Evolutionary conservation across 495 filamentous ascomycete genomes (phyloP), one percentile per base, ranked within the genome.

Genomic region (Entonaema liquescens): DNA sequence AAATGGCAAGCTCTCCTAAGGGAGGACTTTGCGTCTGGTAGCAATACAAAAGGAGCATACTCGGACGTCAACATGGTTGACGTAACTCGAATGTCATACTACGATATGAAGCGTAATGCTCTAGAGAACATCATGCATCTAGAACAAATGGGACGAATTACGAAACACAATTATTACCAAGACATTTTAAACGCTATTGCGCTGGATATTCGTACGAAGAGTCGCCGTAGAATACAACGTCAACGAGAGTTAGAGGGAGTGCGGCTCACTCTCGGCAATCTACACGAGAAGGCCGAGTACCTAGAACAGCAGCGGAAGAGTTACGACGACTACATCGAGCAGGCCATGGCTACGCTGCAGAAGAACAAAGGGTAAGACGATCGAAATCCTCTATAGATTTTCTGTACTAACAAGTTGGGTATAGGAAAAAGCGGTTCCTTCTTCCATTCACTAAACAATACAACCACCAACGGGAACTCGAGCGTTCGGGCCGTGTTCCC

Each of bases 311-410:
- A 98, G 80, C 87, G 97, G 44, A 96, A 97, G 84, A 93, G 89
- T 68, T 99, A 98, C 84, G 97, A 99, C 77, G 93, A 98, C 80
- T 98, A 98, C 77, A 97, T 99, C 74, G 95, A 99, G 83, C 94
- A 98, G 78, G 93, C 95, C 19, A 97, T 99, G 94, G 86, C 94
- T 59, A 98, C 96, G n/a, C 87, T 99, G 55, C 96, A 98, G 80
- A 95, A 91, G 79, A 97, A 97, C 82, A 97, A 97, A 79, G 94
- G 93, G 81, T 87, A 83, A 75, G 80, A 65, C 6, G 54, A 36
- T 29, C 12, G 21, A 21, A 11, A 35, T 23, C n/a, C 29, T 17
- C 31, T 29, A 38, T 36, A 36, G 31, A 52, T 17, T 33, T 33
- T 50, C 9, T 9, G 61, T 49, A 63, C 52, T 67, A 57, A 69